phyloP scores from a whole-genome alignment of 2,329 filamentous ascomycete species.

The Trichoderma arundinaceum region DNA sequence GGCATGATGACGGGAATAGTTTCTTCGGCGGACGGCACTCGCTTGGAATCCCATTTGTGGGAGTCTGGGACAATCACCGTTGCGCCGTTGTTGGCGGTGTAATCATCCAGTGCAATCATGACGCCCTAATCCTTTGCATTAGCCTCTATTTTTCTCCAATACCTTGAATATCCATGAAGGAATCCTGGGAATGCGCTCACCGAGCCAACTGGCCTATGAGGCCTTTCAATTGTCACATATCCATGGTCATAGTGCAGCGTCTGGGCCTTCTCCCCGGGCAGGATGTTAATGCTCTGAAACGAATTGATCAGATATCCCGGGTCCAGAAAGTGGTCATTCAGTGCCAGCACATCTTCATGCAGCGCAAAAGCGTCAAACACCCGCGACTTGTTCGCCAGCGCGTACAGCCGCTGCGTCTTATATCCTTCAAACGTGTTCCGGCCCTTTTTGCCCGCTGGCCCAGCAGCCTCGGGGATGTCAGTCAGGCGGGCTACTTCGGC shows the following conservation, averaged over 20 bases:
- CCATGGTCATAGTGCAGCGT: slow-evolving; percentile 45
- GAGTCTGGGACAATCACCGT: slow-evolving; percentile 46
- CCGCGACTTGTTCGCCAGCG: slow-evolving; percentile 47
- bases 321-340: slow-evolving; percentile 50
- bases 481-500: slow-evolving; percentile 38
- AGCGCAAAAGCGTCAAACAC: slow-evolving; percentile 47
- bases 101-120: slow-evolving; percentile 43
- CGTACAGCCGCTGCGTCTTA: slow-evolving; percentile 47
- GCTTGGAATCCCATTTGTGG: slow-evolving; percentile 43
- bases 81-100: slow-evolving; percentile 44
- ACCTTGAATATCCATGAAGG: no score
- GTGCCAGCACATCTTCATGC: slow-evolving; percentile 44
- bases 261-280: slow-evolving; percentile 47
- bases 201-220: slow-evolving; percentile 43
- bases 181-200: slow-evolving; percentile 33
- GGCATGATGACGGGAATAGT: slow-evolving; percentile 44
- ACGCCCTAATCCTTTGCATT: slow-evolving; percentile 34
- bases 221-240: slow-evolving; percentile 42
- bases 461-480: slow-evolving; percentile 31
- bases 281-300: slow-evolving; percentile 48
- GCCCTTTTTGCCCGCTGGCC: slow-evolving; percentile 39
- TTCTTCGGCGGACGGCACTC: slow-evolving; percentile 36
- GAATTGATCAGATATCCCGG: slow-evolving; percentile 44
- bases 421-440: slow-evolving; percentile 48
- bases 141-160: not conserved